Evolutionary conservation across 768 basidiomycete species (phyloP), one percentile per base, ranked within the genome.

Genomic region (Lanmaoa rubissima): DNA sequence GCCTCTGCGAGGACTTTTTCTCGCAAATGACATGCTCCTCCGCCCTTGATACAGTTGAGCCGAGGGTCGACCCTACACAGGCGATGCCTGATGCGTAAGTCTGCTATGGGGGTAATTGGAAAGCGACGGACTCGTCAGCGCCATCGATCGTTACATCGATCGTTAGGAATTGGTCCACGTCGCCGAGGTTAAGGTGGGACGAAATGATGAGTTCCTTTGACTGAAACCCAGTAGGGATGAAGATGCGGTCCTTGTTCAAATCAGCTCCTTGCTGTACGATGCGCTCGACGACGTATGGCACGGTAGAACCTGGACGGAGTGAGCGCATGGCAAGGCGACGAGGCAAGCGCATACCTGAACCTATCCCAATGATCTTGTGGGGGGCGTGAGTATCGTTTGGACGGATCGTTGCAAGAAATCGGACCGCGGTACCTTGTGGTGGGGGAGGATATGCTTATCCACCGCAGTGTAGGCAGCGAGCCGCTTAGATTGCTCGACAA

Each of bases 1-100:
- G 94, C 95, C 71, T 99, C 97, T 1, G 97, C 97, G 14, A 99
- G 82, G 8, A 99, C 94, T 72, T 99, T 99, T 75, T 99, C 97
- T 31, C 95, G 84, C 35, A 98, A 75, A 63, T 98, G 97, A 70
- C 96, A 98, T 1, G 94, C 96, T 3, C 96, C 96, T 54, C 96
- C 96, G 8, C 92, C 96, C 75, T 99, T 98, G 76, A 99, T 95
- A 59, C 90, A 90, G 73, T 98, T 95, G 50, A 99, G 78, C 40
- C 83, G 73, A 41, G 79, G 72, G 71, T 98, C 94, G 24, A 97
- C 93, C 75, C 94, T 96, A 68, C 32, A 44, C 45, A 13, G 26
- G 36, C 5, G 5, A 40, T 34, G 26, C 28, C 1, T 31, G 31
- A 43, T 47, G 56, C 16, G 21, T 55, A 19, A 54, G 32, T 10